These are phyloP conservation scores for Closterium sp. DNA, from an alignment of 139 green algal species.

Conservation along the genomic window DNA sequence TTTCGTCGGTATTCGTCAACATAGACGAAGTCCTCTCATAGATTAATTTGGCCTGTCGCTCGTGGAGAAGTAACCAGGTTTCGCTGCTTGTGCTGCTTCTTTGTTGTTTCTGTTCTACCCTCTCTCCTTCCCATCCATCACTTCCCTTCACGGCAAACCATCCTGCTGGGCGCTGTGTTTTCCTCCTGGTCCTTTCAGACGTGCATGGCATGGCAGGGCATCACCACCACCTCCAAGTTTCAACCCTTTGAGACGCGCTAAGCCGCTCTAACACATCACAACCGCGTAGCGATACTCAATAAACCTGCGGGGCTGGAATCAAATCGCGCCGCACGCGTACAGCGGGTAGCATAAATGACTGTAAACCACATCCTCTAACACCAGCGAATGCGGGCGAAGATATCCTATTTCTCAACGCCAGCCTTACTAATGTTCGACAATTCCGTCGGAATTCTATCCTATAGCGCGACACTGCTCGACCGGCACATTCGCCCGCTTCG, in stretches of 20 bases:
- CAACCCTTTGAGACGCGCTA: not conserved
- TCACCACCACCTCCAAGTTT: not conserved
- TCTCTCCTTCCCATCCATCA: not conserved
- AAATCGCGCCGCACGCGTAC: not conserved
- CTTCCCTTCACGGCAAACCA: not conserved
- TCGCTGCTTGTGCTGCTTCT: not conserved
- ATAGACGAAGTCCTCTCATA: not conserved
- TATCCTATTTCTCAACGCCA: no score
- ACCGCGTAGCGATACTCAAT: not conserved
- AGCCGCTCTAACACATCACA: not conserved
- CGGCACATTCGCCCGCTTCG: no score
- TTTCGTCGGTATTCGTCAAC: not conserved
- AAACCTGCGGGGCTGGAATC: not conserved
- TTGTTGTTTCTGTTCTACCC: not conserved
- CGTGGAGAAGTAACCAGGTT: not conserved
- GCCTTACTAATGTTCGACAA: no score
- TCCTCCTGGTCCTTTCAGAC: not conserved
- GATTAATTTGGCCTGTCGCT: not conserved
- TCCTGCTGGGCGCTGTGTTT: not conserved
- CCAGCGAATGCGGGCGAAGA: no score
- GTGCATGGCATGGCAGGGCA: not conserved
- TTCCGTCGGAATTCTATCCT: no score
- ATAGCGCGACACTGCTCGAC: no score
- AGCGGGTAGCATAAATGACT: not conserved
- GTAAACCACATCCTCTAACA: no score